These are phyloP conservation scores for Pleurotus platypus DNA, from an alignment of 768 basidiomycete genomes.

Conservation along the genomic window DNA sequence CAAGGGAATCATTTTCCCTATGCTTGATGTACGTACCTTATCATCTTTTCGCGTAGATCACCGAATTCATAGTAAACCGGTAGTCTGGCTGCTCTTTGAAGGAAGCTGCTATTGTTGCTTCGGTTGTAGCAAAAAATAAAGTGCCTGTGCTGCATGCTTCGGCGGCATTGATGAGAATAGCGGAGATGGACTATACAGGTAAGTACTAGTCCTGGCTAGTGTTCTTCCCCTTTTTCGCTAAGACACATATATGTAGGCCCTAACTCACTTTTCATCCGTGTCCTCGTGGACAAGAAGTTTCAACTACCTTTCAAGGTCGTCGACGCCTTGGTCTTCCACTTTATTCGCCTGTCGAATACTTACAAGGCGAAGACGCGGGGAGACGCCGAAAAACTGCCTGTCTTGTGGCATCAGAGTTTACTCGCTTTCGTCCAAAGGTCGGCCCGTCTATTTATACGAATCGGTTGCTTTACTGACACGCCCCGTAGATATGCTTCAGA, in stretches of 20 bases:
- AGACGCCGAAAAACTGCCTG: slow-evolving; percentile 83
- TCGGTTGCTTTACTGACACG: background rate
- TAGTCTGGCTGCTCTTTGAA: slow-evolving; percentile 81
- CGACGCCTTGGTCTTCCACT: slow-evolving; percentile 97
- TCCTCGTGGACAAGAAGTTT: slow-evolving; percentile 96
- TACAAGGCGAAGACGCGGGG: slow-evolving; percentile 71
- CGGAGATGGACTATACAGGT: slow-evolving; percentile 97
- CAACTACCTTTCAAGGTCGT: slow-evolving; percentile 97
- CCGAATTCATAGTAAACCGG: slow-evolving; percentile 2
- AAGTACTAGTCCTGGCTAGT: background rate
- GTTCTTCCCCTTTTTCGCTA: background rate
- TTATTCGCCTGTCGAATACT: slow-evolving; percentile 91
- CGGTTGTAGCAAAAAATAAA: slow-evolving; percentile 85
- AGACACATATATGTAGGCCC: slow-evolving; percentile 48
- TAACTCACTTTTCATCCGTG: slow-evolving; percentile 95
- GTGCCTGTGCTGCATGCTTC: slow-evolving; percentile 97
- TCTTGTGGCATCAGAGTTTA: slow-evolving; percentile 97
- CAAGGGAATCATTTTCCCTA: slow-evolving; percentile 95
- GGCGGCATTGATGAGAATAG: slow-evolving; percentile 88
- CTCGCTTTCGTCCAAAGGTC: slow-evolving; percentile 93
- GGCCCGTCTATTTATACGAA: background rate
- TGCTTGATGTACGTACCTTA: slow-evolving; percentile 70
- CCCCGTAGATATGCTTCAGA: slow-evolving; percentile 83
- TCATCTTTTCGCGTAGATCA: background rate
- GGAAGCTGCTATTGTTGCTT: slow-evolving; percentile 92